A percentile compares a stretch with the other conserved stretches of the same genome.
These are phyloP conservation scores for Fusarium miscanthi DNA, from an alignment of 2,329 filamentous ascomycete species.

Conservation along the genomic window DNA sequence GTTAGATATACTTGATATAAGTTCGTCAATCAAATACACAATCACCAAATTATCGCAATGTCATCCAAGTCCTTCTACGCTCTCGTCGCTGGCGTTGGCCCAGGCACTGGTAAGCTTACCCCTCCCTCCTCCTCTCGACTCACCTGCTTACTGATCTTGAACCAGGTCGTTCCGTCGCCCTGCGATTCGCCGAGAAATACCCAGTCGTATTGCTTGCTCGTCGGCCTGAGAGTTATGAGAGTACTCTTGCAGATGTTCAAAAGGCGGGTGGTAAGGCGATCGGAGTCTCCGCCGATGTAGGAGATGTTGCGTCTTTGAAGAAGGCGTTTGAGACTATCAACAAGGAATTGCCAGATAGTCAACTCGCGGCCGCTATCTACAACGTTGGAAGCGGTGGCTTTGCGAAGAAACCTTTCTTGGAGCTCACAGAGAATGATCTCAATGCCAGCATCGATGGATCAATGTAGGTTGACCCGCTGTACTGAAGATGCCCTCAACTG, in stretches of 20 bases:
- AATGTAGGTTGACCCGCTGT: slow-evolving; percentile 54
- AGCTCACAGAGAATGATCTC: slow-evolving; percentile 63
- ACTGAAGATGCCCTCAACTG: neutral
- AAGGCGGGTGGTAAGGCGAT: slow-evolving; percentile 74
- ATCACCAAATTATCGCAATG: neutral
- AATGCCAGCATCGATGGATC: slow-evolving; percentile 58
- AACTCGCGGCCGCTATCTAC: slow-evolving; percentile 74
- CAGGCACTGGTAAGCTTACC: slow-evolving; percentile 65
- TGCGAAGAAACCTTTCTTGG: slow-evolving; percentile 67
- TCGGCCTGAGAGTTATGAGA: slow-evolving; percentile 70
- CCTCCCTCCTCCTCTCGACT: neutral
- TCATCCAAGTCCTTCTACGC: slow-evolving; percentile 64
- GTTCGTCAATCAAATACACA: neutral
- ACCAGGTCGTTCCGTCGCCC: slow-evolving; percentile 60
- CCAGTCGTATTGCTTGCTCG: slow-evolving; percentile 81
- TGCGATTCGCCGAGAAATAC: slow-evolving; percentile 72
- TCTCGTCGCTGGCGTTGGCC: slow-evolving; percentile 77
- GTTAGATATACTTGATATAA: neutral
- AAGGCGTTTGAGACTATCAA: slow-evolving; percentile 71
- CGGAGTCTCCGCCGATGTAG: slow-evolving; percentile 68
- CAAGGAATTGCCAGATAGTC: slow-evolving; percentile 65
- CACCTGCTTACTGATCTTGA: neutral
- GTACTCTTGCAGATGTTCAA: slow-evolving; percentile 77
- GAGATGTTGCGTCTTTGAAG: slow-evolving; percentile 60
- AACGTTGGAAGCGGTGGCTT: slow-evolving; percentile 69